Base-by-base conservation (phyloP, 208 protist species). In the Borovskyia barvae region DNA sequence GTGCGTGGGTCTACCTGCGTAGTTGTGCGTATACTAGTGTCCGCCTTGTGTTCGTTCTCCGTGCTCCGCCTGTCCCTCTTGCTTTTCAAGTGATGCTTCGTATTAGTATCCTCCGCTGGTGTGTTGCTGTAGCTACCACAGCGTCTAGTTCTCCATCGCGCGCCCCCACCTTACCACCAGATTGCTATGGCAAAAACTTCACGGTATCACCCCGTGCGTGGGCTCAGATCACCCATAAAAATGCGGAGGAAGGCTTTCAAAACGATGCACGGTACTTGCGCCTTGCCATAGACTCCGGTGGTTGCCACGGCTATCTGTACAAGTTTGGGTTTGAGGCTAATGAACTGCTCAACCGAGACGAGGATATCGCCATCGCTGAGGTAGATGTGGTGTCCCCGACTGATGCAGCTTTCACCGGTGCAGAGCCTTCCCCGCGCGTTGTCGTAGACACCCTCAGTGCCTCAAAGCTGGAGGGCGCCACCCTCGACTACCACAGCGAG, bases 221-320 rank as follows among this genome's bases (percentile, higher is more conserved):
- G 86, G 51, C 80, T 19, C 80, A 82, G 2, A 92, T 95, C 49
- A 55, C 57, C 12, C 65, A 72, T 35, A 91, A 90, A 55, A 95
- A 95, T 53, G 48, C 42, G 1, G 72, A 84, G 61, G 89, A 95
- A 40, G 85, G 85, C 12, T 85, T 89, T 40, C 14, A 60, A 17
- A 93, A 93, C 53, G 77, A 89, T 49, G 64, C 66, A 19, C 85
- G 89, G 19, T 80, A 75, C 30, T 71, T 95, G 39, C 85, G 90
- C 5, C 72, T 95, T 1, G 76, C 86, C 24, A 86, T 95, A 41
- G 90, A 93, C 57, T 89, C 84, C 5, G 90, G 90, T 20, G 90
- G 90, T 43, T 95, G 90, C 62, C 90, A 95, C 65, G 90, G 90
- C 9, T 95, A 87, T 36, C 48, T 86, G 49, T 95, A 95, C 78